These are phyloP conservation scores for Malbranchea cinnamomea DNA, from an alignment of 2,329 filamentous ascomycete genomes.

Conservation along the genomic window DNA sequence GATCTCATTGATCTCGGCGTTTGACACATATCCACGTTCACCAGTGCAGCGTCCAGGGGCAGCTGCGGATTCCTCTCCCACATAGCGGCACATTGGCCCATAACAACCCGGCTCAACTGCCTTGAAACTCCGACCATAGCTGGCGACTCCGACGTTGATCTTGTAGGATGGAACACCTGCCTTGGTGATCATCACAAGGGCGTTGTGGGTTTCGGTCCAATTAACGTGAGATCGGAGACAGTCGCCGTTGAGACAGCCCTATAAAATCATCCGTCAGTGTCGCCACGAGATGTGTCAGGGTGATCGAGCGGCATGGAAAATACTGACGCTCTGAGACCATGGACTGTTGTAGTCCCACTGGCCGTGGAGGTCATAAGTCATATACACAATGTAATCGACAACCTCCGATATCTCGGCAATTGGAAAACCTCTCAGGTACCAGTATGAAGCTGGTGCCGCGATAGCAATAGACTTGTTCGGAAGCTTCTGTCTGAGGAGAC, in stretches of 20 bases:
- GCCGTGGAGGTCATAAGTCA: slow-evolving; percentile 23
- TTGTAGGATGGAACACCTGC: slow-evolving; percentile 21
- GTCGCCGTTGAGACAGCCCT: slow-evolving; percentile 14
- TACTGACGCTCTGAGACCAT: too few relatives aligned
- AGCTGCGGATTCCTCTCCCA: slow-evolving; percentile 17
- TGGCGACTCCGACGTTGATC: slow-evolving; percentile 19
- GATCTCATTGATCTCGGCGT: slow-evolving; percentile 26
- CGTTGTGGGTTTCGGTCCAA: slow-evolving; percentile 20
- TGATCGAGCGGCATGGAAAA: too few relatives aligned
- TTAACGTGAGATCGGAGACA: slow-evolving; percentile 27
- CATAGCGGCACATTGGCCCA: slow-evolving; percentile 19
- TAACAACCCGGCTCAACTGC: slow-evolving; percentile 19
- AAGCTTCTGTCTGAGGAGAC: slow-evolving; percentile 9
- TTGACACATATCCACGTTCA: slow-evolving; percentile 23
- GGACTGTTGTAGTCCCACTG: slow-evolving; percentile 13
- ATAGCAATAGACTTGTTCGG: slow-evolving; percentile 13
- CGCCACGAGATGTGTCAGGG: slow-evolving; percentile 18
- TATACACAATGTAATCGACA: slow-evolving; percentile 22
- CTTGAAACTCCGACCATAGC: slow-evolving; percentile 22
- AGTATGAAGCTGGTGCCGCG: slow-evolving; percentile 16
- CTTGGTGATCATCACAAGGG: slow-evolving; percentile 23
- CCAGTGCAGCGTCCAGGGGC: slow-evolving; percentile 21
- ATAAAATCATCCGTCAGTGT: slow-evolving; percentile 16
- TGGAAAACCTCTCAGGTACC: slow-evolving; percentile 18
- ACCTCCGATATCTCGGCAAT: slow-evolving; percentile 13